A percentile compares a stretch with the other conserved stretches of the same genome.
Evolutionary conservation across 2,329 filamentous ascomycete species (phyloP).

Genomic region (Penicillium sumatraense): DNA sequence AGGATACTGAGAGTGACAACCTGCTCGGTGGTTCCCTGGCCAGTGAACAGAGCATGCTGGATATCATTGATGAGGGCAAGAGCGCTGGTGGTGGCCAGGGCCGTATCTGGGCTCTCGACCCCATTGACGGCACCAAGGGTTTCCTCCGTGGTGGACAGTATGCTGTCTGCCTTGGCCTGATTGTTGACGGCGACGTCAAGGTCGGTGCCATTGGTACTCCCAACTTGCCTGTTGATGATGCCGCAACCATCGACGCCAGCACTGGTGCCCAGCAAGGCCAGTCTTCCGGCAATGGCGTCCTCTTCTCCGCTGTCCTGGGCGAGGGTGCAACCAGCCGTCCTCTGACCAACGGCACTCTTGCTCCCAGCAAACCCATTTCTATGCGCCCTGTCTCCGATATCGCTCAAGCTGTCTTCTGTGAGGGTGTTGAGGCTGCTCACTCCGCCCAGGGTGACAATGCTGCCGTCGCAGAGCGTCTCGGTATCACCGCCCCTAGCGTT

Average conservation of each 20-base stretch:
- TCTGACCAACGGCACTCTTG: conserved; percentile 58
- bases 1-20: conserved; percentile 67
- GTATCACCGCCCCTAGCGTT: conserved; percentile 86
- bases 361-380: conserved; percentile 65
- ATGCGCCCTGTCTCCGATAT: conserved; percentile 81
- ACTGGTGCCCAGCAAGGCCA: conserved; percentile 77
- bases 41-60: conserved; percentile 65
- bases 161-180: conserved; percentile 87
- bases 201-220: conserved; percentile 95
- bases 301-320: conserved; percentile 83
- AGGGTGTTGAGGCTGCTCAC: conserved; percentile 92
- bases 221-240: conserved; percentile 88
- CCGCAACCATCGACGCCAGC: conserved; percentile 69
- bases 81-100: conserved; percentile 46
- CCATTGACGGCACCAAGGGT: conserved; percentile 97
- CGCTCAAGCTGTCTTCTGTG: conserved; percentile 85
- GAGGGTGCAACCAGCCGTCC: conserved; percentile 81
- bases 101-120: conserved; percentile 93
- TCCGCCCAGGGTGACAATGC: conserved; percentile 88
- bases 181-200: conserved; percentile 91
- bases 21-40: conserved; percentile 71
- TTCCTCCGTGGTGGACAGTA: conserved; percentile 97
- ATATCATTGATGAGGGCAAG: conserved; percentile 61
- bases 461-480: conserved; percentile 79
- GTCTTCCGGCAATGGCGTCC: conserved; percentile 76